Evolutionary conservation across 257 asterid genomes (phyloP).

Genomic region (Nicotiana sylvestris): DNA sequence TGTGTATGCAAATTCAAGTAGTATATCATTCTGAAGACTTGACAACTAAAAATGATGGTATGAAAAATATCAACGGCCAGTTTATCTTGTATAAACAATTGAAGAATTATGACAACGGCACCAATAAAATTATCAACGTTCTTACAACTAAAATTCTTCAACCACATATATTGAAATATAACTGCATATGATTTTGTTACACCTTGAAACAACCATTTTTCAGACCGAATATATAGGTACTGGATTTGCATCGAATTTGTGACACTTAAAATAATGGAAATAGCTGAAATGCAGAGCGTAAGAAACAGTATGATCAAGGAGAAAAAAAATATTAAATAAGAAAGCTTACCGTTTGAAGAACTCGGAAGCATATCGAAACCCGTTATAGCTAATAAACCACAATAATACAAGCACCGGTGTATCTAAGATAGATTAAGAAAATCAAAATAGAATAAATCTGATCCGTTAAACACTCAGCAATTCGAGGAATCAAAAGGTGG

Average conservation of each 20-base stretch:
- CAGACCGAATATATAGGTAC: no score
- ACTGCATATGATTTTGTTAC: no score
- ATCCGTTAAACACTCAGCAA: no score
- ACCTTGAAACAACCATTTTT: no score
- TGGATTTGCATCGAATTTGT: no score
- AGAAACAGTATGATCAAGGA: no score
- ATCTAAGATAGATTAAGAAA: conserved; percentile 41
- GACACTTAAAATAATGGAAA: no score
- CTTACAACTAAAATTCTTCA: no score
- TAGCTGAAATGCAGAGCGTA: no score
- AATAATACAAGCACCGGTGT: conserved; percentile 52
- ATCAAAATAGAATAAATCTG: background rate
- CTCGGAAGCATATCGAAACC: conserved; percentile 40
- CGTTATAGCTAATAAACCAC: conserved; percentile 67
- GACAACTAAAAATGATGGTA: background rate
- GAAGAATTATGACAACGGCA: background rate
- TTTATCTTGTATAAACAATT: background rate
- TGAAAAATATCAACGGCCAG: background rate
- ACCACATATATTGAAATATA: no score
- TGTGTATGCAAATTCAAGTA: background rate
- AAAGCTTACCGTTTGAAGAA: conserved; percentile 35
- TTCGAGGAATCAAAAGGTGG: no score
- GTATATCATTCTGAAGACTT: background rate
- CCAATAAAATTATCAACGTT: background rate
- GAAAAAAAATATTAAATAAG: no score